These are phyloP conservation scores for Vitis amurensis DNA, from an alignment of 164 flowering plant species.

Conservation along the genomic window DNA sequence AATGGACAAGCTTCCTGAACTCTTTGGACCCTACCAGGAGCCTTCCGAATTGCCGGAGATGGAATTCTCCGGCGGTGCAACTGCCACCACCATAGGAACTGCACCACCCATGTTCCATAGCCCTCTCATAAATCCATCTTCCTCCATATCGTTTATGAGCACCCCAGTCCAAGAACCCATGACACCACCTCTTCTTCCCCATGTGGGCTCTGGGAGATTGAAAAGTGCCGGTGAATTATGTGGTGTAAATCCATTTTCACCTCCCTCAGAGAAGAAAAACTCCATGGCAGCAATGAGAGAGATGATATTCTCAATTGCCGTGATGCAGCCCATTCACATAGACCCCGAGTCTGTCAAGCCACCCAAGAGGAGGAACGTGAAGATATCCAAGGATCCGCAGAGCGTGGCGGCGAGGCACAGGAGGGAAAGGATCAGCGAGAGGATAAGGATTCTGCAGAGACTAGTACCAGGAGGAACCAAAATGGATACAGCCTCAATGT, in stretches of 20 bases:
- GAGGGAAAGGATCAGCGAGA: conserved; percentile 58
- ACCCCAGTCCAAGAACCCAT: conserved; percentile 22
- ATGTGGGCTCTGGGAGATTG: background rate
- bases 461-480: conserved; percentile 65
- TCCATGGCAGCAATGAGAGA: conserved; percentile 57
- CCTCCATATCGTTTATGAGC: conserved; percentile 22
- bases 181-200: conserved; percentile 2
- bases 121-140: conserved; percentile 14
- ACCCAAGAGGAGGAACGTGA: conserved; percentile 54
- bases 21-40: conserved; percentile 23
- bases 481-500: conserved; percentile 67
- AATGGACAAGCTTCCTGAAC: conserved; percentile 53
- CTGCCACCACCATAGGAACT: background rate
- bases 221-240: background rate
- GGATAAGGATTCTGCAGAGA: conserved; percentile 57
- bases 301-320: conserved; percentile 57
- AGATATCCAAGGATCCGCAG: conserved; percentile 61
- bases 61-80: conserved; percentile 23
- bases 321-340: conserved; percentile 59
- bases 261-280: conserved; percentile 23
- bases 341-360: conserved; percentile 56
- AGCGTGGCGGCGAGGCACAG: conserved; percentile 67
- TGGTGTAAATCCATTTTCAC: background rate
- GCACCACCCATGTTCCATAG: conserved; percentile 12
- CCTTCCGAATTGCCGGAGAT: conserved; percentile 18